These are phyloP conservation scores for Coniochaeta pulveracea DNA, from an alignment of 2,329 filamentous ascomycete species.

Conservation along the genomic window DNA sequence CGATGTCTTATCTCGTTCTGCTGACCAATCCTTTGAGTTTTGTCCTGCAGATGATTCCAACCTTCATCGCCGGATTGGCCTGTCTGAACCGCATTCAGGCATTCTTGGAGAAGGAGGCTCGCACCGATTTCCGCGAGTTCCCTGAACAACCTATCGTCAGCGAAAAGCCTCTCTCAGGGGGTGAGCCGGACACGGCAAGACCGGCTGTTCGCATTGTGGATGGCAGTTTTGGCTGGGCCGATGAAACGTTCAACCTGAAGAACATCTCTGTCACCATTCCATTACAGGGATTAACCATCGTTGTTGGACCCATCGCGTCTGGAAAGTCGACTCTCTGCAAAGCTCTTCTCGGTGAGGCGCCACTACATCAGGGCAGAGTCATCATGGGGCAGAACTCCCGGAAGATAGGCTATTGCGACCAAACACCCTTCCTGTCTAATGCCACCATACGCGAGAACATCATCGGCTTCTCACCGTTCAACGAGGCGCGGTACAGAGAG, in stretches of 20 bases:
- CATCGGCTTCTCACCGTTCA: conserved; percentile 13
- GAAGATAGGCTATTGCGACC: conserved; percentile 25
- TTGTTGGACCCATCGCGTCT: conserved; percentile 30
- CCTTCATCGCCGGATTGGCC: conserved; percentile 18
- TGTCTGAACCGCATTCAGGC: conserved; percentile 23
- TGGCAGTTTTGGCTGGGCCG: conserved; percentile 23
- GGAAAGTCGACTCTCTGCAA: conserved; percentile 33
- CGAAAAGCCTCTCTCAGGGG: background rate
- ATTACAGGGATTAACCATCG: conserved; percentile 21
- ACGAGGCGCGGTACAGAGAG: conserved; percentile 15
- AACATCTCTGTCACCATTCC: conserved; percentile 22
- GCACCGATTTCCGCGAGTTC: conserved; percentile 15
- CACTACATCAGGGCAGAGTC: conserved; percentile 15
- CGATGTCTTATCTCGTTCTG: conserved; percentile 22
- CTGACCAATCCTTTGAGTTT: conserved; percentile 18
- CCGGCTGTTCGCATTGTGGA: conserved; percentile 6
- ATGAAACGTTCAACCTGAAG: conserved; percentile 15
- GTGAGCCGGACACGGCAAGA: background rate
- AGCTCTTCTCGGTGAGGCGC: conserved; percentile 24
- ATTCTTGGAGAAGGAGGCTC: conserved; percentile 21
- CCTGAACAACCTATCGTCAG: background rate
- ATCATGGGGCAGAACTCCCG: conserved; percentile 9
- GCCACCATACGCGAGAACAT: conserved; percentile 21
- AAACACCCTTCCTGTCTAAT: conserved; percentile 23
- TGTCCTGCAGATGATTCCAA: conserved; percentile 21